A percentile compares a stretch with the other conserved stretches of the same genome.
phyloP scores from a whole-genome alignment of 179 eudicot genomes.

The Amaranthus tricolor region DNA sequence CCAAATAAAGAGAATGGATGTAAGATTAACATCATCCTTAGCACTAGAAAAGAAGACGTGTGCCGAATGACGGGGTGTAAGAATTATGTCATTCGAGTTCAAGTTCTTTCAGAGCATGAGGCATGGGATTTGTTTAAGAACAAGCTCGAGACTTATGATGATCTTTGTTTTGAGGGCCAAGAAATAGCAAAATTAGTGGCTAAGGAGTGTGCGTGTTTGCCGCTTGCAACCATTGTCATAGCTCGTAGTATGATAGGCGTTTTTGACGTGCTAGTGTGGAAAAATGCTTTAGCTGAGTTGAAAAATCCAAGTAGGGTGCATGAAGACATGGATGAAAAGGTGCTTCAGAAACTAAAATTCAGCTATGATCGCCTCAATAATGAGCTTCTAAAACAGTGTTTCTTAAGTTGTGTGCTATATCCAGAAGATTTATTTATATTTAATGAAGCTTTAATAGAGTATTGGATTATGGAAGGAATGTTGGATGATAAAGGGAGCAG shows the following conservation, averaged over 20 bases:
- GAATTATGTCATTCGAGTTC: background rate
- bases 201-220: conserved; percentile 14
- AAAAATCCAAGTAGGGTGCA: background rate
- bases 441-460: background rate
- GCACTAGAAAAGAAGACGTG: background rate
- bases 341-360: background rate
- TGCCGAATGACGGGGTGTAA: background rate
- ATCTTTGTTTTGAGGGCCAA: background rate
- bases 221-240: conserved; percentile 17
- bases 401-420: conserved; percentile 12
- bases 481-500: conserved; percentile 14
- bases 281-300: conserved; percentile 14
- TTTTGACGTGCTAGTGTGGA: conserved; percentile 14
- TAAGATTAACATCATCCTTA: conserved; percentile 9
- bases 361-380: conserved; percentile 19
- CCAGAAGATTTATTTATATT: background rate
- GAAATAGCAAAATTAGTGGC: conserved; percentile 1
- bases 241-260: conserved; percentile 15
- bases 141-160: conserved; percentile 5
- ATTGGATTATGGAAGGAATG: conserved; percentile 16
- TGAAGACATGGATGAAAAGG: background rate
- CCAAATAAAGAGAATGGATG: background rate
- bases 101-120: background rate
- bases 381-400: background rate
- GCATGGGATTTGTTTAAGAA: conserved; percentile 14